phyloP scores from a whole-genome alignment of 805 yeast genomes.

The Tetrapisispora pingtungensis region DNA sequence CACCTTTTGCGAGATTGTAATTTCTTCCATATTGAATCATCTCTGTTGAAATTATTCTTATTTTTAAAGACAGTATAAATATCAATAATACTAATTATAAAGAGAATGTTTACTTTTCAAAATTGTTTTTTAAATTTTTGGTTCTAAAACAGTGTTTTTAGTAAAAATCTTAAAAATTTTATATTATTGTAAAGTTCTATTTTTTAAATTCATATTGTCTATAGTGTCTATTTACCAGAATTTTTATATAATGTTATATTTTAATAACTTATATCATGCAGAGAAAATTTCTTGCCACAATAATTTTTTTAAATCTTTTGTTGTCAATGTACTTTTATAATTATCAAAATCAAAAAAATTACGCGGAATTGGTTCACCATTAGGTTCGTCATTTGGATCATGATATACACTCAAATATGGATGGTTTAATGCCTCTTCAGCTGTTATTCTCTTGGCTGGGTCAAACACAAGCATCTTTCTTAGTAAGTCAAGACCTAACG shows the following conservation, averaged over 20 bases:
- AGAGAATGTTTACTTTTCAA: too few relatives aligned
- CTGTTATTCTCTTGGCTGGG: constrained; percentile 74
- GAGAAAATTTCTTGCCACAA: constrained; percentile 62
- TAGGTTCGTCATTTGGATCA: constrained; percentile 90
- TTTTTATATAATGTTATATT: not conserved
- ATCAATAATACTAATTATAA: too few relatives aligned
- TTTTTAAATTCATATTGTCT: too few relatives aligned
- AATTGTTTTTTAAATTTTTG: too few relatives aligned
- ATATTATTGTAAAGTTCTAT: too few relatives aligned
- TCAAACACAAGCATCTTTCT: constrained; percentile 70
- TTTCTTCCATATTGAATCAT: too few relatives aligned
- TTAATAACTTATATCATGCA: not conserved
- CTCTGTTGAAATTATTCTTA: too few relatives aligned
- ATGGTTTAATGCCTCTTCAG: constrained; percentile 72
- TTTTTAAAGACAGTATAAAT: too few relatives aligned
- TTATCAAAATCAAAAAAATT: constrained; percentile 87
- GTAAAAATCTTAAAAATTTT: too few relatives aligned
- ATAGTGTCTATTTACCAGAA: not conserved
- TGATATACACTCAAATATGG: constrained; percentile 84
- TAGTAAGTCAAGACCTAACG: constrained; percentile 58
- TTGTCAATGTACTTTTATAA: constrained; percentile 64
- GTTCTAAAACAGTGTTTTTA: too few relatives aligned
- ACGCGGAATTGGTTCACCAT: constrained; percentile 69
- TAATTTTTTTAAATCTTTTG: constrained; percentile 67
- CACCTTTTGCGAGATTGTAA: too few relatives aligned